Percentiles rank a stretch among this genome's conserved stretches.
phyloP scores from a whole-genome alignment of 2,329 filamentous ascomycete genomes.

The Alternaria ethzedia region DNA sequence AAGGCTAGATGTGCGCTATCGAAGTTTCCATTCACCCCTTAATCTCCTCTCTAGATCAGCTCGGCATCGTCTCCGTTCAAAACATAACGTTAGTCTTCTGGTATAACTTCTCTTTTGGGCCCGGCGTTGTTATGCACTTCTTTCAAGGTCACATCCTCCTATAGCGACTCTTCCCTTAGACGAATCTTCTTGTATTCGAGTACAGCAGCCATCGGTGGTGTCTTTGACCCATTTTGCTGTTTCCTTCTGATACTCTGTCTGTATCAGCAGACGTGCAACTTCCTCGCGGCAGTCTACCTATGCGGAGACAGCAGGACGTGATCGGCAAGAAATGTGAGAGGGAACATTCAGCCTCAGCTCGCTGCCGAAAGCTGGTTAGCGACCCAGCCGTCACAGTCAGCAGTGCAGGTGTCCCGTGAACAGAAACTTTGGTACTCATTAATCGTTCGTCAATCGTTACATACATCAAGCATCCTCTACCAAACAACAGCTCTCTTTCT shows the following conservation, averaged over 20 bases:
- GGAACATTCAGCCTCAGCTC: background rate
- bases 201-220: no score
- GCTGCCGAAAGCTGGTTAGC: background rate
- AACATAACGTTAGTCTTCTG: background rate
- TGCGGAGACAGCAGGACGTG: background rate
- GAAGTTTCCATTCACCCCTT: background rate
- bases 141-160: background rate
- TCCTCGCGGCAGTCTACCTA: no score
- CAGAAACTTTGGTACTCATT: background rate
- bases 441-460: background rate
- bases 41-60: background rate
- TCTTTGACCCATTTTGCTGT: no score
- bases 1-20: background rate
- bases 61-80: background rate
- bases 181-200: no score
- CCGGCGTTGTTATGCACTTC: background rate
- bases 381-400: background rate
- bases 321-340: background rate
- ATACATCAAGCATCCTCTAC: background rate
- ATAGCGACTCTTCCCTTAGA: background rate
- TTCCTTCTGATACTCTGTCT: background rate
- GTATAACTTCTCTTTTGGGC: background rate
- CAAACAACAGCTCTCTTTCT: slow-evolving; percentile 16
- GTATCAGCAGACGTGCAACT: background rate
- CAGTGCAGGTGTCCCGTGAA: accelerated